These are phyloP conservation scores for Daldinia sp. DNA, from an alignment of 2,329 filamentous ascomycete genomes.

Conservation along the genomic window DNA sequence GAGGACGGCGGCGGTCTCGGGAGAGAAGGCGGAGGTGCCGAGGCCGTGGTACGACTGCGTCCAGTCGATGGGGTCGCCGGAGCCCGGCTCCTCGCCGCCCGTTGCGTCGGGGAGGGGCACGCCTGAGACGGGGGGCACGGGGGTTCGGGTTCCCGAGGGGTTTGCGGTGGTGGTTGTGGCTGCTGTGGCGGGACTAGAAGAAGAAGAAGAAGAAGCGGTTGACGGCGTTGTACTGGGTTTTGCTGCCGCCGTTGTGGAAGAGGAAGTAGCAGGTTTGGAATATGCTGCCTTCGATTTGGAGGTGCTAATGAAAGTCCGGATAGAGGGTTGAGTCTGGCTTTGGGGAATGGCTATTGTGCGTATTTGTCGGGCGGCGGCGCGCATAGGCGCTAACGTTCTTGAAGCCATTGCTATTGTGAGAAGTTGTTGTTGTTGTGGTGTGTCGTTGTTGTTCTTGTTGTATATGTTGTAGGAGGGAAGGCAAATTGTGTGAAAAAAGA, in stretches of 20 bases:
- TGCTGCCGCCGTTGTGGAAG: conserved; percentile 16
- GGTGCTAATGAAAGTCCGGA: conserved; percentile 32
- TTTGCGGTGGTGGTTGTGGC: conserved; percentile 7
- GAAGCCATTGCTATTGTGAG: conserved; percentile 42
- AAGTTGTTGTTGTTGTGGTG: neutral
- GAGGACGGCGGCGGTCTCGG: conserved; percentile 76
- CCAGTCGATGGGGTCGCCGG: conserved; percentile 72
- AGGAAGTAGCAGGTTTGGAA: conserved; percentile 9
- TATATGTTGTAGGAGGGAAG: neutral
- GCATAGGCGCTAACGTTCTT: conserved; percentile 44
- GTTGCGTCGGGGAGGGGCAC: conserved; percentile 48
- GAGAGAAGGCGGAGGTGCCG: conserved; percentile 75
- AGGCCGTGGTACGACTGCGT: conserved; percentile 85
- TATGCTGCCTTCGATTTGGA: conserved; percentile 38
- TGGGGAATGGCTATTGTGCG: neutral
- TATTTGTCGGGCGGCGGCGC: conserved; percentile 32
- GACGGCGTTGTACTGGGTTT: neutral
- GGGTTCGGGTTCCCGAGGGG: conserved; percentile 32
- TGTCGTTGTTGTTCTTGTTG: conserved; percentile 7
- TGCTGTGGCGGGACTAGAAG: conserved; percentile 17
- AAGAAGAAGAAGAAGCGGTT: conserved; percentile 10
- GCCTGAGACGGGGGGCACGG: conserved; percentile 48
- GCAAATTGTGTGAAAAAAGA: neutral
- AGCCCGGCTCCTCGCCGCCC: conserved; percentile 7
- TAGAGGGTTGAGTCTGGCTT: conserved; percentile 7